Conservation (phyloP, 306 rosid genomes). For the Corylus heterophylla region DNA sequence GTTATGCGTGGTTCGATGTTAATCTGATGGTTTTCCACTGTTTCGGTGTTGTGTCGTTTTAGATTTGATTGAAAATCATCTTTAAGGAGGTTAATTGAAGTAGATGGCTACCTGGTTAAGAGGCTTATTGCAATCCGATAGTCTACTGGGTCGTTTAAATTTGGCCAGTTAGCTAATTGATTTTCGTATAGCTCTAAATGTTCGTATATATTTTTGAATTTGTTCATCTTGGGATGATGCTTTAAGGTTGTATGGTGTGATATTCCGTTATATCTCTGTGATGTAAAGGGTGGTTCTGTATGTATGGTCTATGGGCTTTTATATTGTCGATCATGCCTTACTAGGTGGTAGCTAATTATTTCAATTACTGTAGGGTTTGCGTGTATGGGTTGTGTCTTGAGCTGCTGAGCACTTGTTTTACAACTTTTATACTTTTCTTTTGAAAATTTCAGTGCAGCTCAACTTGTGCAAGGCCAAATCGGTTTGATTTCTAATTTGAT, state of each 20-base stretch:
- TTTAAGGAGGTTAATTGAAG: not conserved
- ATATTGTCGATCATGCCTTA: not conserved
- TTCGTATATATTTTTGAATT: not conserved
- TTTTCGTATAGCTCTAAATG: not conserved
- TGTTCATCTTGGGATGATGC: not conserved
- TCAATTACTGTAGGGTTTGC: not conserved
- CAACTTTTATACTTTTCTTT: not conserved
- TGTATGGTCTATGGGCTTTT: not conserved
- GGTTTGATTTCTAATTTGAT: not conserved
- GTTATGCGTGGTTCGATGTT: not conserved
- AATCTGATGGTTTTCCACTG: not conserved
- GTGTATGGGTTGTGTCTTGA: not conserved
- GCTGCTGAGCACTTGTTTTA: not conserved
- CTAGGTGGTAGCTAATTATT: not conserved
- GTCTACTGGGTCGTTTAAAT: not conserved
- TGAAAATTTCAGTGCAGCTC: not conserved
- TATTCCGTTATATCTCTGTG: not conserved
- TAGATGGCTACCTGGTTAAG: not conserved
- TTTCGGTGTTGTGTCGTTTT: not conserved
- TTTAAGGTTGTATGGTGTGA: not conserved
- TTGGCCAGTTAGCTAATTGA: not conserved
- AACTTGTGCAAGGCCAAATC: not conserved
- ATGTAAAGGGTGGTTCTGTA: not conserved
- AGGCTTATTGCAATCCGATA: not conserved
- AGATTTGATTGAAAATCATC: not conserved